phyloP scores from a whole-genome alignment of 148 eudicot genomes.

The Pouteria glomerata region DNA sequence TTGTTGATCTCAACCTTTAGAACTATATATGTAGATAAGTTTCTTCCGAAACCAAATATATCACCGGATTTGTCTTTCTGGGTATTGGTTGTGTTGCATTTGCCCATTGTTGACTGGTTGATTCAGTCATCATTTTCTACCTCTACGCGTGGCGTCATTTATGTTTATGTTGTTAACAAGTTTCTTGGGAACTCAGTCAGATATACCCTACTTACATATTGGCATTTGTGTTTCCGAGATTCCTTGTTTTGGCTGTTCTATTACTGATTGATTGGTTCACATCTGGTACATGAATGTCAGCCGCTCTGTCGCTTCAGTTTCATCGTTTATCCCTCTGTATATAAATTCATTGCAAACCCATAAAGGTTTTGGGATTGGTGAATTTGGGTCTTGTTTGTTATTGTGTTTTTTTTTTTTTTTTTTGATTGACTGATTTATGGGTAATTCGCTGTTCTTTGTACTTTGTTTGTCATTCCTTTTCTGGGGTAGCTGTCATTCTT shows the following conservation, averaged over 20 bases:
- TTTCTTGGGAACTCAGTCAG: background rate
- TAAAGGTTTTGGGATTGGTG: slow-evolving; percentile 24
- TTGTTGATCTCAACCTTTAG: background rate
- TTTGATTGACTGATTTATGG: slow-evolving; percentile 27
- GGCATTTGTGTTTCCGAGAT: background rate
- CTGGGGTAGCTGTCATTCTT: slow-evolving; percentile 25
- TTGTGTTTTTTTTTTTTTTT: slow-evolving; percentile 4
- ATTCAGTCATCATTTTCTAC: background rate
- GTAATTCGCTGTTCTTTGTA: slow-evolving; percentile 11
- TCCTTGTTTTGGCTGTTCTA: slow-evolving; percentile 1
- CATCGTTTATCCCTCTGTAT: slow-evolving; percentile 4
- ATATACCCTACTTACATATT: background rate
- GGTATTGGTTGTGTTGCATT: slow-evolving; percentile 4
- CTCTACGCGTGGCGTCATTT: background rate
- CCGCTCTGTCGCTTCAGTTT: background rate
- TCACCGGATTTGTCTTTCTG: slow-evolving; percentile 7
- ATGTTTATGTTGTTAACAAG: background rate
- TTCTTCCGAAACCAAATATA: background rate
- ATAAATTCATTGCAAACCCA: slow-evolving; percentile 24
- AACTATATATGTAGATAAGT: background rate
- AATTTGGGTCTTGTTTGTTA: slow-evolving; percentile 17
- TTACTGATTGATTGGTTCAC: background rate
- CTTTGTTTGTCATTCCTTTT: slow-evolving; percentile 25
- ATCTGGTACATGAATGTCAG: background rate
- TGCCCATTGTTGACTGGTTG: slow-evolving; percentile 11